These are phyloP conservation scores for Trichoderma erinaceum DNA, from an alignment of 495 filamentous ascomycete genomes.

Conservation along the genomic window DNA sequence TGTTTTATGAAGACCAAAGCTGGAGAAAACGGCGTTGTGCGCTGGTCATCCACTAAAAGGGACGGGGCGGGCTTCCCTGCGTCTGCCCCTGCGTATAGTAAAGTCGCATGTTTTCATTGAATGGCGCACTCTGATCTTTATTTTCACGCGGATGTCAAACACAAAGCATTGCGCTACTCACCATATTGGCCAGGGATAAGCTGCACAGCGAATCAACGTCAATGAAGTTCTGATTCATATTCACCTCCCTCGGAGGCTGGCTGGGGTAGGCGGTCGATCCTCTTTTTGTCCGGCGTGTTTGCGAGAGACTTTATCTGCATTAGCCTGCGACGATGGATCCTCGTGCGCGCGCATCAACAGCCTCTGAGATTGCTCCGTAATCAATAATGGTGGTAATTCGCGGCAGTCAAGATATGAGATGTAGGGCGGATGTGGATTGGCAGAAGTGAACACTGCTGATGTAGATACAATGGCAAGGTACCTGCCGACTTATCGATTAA, in stretches of 20 bases:
- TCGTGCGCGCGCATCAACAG: background rate
- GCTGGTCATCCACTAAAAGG: background rate
- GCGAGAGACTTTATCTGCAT: slow-evolving; percentile 1
- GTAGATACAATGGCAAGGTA: background rate
- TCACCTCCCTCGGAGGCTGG: background rate
- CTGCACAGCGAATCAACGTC: background rate
- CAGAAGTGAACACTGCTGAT: background rate
- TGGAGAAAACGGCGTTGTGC: background rate
- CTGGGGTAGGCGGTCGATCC: background rate
- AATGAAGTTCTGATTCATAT: background rate
- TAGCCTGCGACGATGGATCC: background rate
- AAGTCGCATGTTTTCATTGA: too few species aligned
- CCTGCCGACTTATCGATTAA: background rate
- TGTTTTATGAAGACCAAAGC: background rate
- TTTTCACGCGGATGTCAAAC: background rate
- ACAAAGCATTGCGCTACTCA: background rate
- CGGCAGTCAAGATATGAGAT: background rate
- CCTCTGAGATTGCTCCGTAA: background rate
- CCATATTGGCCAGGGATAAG: background rate
- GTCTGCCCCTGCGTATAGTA: background rate
- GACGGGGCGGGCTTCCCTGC: background rate
- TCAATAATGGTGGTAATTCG: too few species aligned
- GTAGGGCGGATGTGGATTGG: background rate
- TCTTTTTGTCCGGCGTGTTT: background rate
- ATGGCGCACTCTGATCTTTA: background rate